A percentile compares a stretch with the other conserved stretches of the same genome.
Evolutionary conservation across 2,329 filamentous ascomycete genomes (phyloP).

Genomic region (Phialocephala subalpina): DNA sequence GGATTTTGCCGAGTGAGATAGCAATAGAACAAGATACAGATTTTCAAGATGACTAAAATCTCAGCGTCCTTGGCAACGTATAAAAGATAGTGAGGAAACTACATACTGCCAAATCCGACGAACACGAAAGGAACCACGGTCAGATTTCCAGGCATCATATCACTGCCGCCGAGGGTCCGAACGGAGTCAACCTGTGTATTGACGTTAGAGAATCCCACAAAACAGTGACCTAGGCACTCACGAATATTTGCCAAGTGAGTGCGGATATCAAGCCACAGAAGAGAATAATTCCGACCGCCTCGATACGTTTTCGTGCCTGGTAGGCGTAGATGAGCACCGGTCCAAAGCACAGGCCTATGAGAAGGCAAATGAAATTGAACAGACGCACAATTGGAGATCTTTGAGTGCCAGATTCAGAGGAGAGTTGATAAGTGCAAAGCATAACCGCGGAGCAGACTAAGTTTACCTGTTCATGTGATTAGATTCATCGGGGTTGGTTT

Average conservation of each 20-base stretch:
- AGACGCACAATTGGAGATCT: background rate
- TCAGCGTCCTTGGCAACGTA: background rate
- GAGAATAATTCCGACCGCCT: background rate
- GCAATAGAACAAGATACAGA: background rate
- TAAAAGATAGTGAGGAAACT: background rate
- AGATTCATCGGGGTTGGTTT: too few relatives aligned
- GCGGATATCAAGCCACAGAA: background rate
- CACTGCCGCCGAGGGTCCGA: background rate
- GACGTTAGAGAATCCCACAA: too few relatives aligned
- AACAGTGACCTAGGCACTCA: too few relatives aligned
- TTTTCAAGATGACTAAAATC: background rate
- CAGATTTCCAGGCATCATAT: background rate
- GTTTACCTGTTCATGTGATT: background rate
- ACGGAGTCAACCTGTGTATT: background rate
- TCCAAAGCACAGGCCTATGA: background rate
- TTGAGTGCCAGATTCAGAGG: background rate
- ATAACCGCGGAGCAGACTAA: background rate
- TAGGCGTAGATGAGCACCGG: background rate
- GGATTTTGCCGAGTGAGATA: background rate
- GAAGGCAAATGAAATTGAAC: background rate
- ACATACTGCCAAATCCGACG: background rate
- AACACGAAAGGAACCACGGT: background rate
- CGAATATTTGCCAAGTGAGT: background rate
- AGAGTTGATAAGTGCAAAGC: background rate
- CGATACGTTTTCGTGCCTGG: background rate